Conservation (phyloP, 2,329 filamentous ascomycete genomes). For the Pyricularia sp. region DNA sequence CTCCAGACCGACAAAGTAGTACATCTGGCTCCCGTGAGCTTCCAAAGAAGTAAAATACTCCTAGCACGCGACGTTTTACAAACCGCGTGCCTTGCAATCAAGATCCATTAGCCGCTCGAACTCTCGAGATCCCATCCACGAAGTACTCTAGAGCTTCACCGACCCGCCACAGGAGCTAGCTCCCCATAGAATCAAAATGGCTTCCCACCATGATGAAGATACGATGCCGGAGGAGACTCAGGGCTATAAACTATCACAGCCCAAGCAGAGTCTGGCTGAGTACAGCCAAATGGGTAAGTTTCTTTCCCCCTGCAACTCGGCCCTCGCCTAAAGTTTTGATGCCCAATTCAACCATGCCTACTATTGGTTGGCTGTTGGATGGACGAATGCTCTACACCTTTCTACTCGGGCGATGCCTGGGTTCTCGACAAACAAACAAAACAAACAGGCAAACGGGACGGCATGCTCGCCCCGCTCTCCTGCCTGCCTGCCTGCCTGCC, state of each 20-base stretch:
- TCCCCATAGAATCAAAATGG: slow-evolving; percentile 39
- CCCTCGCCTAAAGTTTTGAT: neutral
- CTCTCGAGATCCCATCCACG: neutral
- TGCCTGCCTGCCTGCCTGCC: neutral
- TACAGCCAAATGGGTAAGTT: slow-evolving; percentile 85
- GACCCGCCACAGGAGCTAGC: neutral
- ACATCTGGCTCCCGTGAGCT: neutral
- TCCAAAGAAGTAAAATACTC: neutral
- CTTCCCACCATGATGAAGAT: slow-evolving; percentile 67
- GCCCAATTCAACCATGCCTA: neutral
- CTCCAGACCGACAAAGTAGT: neutral
- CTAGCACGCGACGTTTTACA: neutral
- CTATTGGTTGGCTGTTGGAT: neutral
- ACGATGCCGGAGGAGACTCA: slow-evolving; percentile 79
- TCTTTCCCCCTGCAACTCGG: neutral
- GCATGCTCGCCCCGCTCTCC: neutral
- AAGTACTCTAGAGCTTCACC: neutral
- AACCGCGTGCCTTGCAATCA: neutral
- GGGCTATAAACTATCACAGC: slow-evolving; percentile 95
- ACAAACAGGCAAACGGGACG: neutral
- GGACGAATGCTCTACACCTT: neutral
- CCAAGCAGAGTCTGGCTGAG: slow-evolving; percentile 92
- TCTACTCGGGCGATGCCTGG: neutral
- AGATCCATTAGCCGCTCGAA: neutral
- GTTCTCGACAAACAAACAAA: neutral